Percentiles rank a stretch among this genome's conserved stretches.
phyloP scores from a whole-genome alignment of 306 rosid genomes.

The Citrullus amarus region DNA sequence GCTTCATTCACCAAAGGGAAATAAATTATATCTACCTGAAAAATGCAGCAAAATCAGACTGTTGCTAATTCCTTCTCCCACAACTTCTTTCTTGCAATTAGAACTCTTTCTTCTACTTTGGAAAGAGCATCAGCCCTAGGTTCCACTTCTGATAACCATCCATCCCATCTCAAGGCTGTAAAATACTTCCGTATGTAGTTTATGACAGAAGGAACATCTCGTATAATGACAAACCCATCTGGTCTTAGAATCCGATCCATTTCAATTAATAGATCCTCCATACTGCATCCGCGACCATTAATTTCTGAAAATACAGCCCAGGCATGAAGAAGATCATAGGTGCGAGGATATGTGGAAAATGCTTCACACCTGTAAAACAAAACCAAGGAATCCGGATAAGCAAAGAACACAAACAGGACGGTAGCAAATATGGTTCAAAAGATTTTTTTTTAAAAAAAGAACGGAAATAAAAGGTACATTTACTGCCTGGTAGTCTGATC shows the following conservation, averaged over 20 bases:
- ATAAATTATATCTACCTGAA: not conserved
- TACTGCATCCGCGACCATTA: constrained; percentile 33
- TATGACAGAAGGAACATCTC: constrained; percentile 37
- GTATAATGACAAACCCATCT: constrained; percentile 45
- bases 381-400: not conserved
- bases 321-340: constrained; percentile 56
- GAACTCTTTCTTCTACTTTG: constrained; percentile 37
- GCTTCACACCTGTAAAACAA: constrained; percentile 43
- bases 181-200: constrained; percentile 32
- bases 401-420: not conserved
- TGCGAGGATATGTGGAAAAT: constrained; percentile 57
- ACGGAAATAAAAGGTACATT: not conserved
- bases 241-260: constrained; percentile 55
- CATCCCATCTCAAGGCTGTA: constrained; percentile 46
- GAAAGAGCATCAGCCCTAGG: constrained; percentile 40
- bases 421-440: not conserved
- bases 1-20: not conserved
- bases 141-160: constrained; percentile 48
- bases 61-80: constrained; percentile 19
- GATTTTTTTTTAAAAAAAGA: not conserved
- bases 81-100: constrained; percentile 43
- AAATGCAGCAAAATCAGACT: constrained; percentile 16
- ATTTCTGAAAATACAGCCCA: constrained; percentile 44
- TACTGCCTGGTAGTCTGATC: not conserved
- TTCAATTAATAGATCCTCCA: constrained; percentile 44